A percentile compares a stretch with the other conserved stretches of the same genome.
These are phyloP conservation scores for Leptographium radiaticola DNA, from an alignment of 2,329 filamentous ascomycete species.

Conservation along the genomic window DNA sequence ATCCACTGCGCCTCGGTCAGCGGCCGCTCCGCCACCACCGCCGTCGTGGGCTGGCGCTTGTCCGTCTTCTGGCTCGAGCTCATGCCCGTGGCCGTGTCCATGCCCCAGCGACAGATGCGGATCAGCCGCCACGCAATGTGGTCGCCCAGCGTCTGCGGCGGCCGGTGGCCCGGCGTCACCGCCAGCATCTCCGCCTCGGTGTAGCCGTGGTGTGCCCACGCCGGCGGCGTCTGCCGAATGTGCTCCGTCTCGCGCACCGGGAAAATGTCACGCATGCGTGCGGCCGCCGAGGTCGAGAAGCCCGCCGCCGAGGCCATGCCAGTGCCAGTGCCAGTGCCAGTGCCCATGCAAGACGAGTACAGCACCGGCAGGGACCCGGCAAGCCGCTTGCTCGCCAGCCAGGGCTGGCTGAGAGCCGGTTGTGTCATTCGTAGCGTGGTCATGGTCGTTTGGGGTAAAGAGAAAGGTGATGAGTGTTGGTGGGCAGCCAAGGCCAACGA, in stretches of 20 bases:
- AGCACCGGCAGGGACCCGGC: constrained; percentile 3
- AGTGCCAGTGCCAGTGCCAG: too few species aligned
- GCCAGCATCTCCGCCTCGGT: constrained; percentile 65
- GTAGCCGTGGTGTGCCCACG: constrained; percentile 63
- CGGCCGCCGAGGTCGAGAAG: constrained; percentile 36
- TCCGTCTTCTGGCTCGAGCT: constrained; percentile 57
- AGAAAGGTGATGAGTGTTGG: neutral
- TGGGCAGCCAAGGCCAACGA: too few species aligned
- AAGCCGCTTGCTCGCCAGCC: constrained; percentile 3
- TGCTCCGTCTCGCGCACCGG: constrained; percentile 45
- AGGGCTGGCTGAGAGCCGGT: constrained; percentile 2
- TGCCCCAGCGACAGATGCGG: constrained; percentile 60
- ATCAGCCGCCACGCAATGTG: constrained; percentile 67
- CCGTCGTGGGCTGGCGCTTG: constrained; percentile 41
- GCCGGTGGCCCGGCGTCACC: constrained; percentile 64
- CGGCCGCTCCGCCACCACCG: constrained; percentile 39
- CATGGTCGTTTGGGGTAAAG: constrained; percentile 1
- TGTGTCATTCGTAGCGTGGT: constrained; percentile 1
- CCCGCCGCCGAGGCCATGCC: constrained; percentile 9
- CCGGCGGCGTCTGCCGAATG: constrained; percentile 49
- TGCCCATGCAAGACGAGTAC: neutral
- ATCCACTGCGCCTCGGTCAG: constrained; percentile 82
- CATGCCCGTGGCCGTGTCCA: constrained; percentile 69
- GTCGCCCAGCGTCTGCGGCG: constrained; percentile 61
- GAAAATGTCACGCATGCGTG: constrained; percentile 46